Percentiles rank a stretch among this genome's conserved stretches.
phyloP scores from a whole-genome alignment of 352 stramenopile species.

The Achlya hypogyna region DNA sequence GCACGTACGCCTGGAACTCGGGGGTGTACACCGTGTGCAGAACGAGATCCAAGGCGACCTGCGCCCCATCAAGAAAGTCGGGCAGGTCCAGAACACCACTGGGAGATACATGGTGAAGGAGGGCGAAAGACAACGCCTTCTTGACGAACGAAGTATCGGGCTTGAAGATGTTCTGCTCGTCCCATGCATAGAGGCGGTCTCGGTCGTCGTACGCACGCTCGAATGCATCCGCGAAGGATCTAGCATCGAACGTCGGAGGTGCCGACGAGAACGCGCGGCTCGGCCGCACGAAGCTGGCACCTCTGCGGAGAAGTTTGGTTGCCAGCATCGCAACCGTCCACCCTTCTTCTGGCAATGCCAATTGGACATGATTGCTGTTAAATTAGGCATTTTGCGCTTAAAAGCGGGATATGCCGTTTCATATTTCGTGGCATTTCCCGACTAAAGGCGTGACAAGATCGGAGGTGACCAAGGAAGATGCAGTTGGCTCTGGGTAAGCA shows the following conservation, averaged over 20 bases:
- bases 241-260: neutral
- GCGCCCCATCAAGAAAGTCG: constrained; percentile 14
- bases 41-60: constrained; percentile 14
- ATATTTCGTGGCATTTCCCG: neutral
- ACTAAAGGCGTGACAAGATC: neutral
- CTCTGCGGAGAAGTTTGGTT: too few species aligned
- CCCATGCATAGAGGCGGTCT: constrained; percentile 4
- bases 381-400: neutral
- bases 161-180: constrained; percentile 5
- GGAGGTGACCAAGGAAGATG: neutral
- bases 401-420: neutral
- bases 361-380: too few species aligned
- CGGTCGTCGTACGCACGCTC: constrained; percentile 4
- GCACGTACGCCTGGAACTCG: neutral
- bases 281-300: neutral
- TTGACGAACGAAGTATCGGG: neutral
- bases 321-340: too few species aligned
- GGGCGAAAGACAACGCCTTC: constrained; percentile 3
- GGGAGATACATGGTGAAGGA: constrained; percentile 12
- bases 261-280: neutral
- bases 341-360: too few species aligned
- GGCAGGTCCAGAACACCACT: neutral
- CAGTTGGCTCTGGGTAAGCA: neutral
- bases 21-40: constrained; percentile 12
- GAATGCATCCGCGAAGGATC: neutral